Percentiles rank a stretch among this genome's conserved stretches.
phyloP scores from a whole-genome alignment of 768 basidiomycete species.

The Serendipita sp. region DNA sequence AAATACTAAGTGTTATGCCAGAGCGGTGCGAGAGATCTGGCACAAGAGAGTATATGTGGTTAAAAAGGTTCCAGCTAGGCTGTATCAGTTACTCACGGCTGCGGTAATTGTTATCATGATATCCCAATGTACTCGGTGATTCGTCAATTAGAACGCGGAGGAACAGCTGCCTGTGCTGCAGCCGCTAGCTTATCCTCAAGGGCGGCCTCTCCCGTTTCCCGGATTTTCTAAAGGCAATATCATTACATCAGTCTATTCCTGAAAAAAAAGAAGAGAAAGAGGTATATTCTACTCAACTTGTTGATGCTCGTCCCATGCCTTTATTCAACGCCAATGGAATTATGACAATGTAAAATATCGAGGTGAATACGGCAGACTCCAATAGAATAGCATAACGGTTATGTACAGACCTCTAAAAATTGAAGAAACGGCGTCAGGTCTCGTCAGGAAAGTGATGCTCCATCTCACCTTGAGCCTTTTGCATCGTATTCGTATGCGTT shows the following conservation, averaged over 20 bases:
- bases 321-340: neutral
- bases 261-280: neutral
- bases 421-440: neutral
- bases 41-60: too few species aligned
- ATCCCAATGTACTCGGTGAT: too few species aligned
- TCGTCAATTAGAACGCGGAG: neutral
- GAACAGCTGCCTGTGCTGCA: neutral
- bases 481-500: conserved; percentile 39
- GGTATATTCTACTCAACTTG: neutral
- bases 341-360: too few species aligned
- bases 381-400: too few species aligned
- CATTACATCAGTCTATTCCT: neutral
- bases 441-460: neutral
- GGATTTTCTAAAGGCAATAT: neutral
- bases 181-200: neutral
- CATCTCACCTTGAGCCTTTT: conserved; percentile 39
- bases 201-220: neutral
- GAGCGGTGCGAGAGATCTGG: too few species aligned
- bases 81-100: too few species aligned
- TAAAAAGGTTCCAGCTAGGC: too few species aligned
- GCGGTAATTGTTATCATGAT: too few species aligned
- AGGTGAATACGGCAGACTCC: too few species aligned
- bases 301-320: neutral
- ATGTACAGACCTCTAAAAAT: neutral
- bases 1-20: too few species aligned